Evolutionary conservation across 495 filamentous ascomycete genomes (phyloP), one percentile per base, ranked within the genome.

Genomic region (Penicillium daleae): DNA sequence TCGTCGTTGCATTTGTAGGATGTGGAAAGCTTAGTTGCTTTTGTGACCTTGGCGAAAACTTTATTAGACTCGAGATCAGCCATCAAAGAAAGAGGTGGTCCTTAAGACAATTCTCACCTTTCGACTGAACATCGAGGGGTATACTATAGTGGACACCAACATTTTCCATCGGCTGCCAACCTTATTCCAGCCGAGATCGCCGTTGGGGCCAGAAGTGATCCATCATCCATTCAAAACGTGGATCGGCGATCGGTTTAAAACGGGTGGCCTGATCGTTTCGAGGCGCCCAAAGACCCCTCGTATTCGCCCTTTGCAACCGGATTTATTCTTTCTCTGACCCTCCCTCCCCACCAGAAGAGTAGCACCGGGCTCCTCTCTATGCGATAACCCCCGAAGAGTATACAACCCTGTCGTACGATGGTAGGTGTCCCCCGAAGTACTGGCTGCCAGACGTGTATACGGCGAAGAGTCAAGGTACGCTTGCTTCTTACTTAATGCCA

Each of bases 351-450:
- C 19, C 19, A 10, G 39, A 4, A 42, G n/a, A 42, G 19, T 21
- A 44, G 9, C 40, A 22, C 19, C n/a, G 12, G 40, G 19, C 19
- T 10, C 15, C 40, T 22, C 35, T 46, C 22, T 46, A 24, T 46
- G 42, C 21, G 21, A 46, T 22, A 22, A 22, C 19, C 42, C 13
- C 42, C 21, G 3, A 22, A 13, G 7, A 24, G 42, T n/a, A 7
- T 6, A 8, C 19, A 22, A 21, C 17, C n/a, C n/a, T 4, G 19
- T 22, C 19, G n/a, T 22, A 46, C 42, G 46, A 51, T 60, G 58
- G 58, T 60, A 33, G 58, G 58, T 17, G 58, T 60, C 12, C 58
- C 58, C 4, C 58, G 35, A 21, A 60, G 58, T 31, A 60, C 39
- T 31, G 58, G 58, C 31, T 60, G 58, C 39, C 21, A 40, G 26